Evolutionary conservation across 2,329 filamentous ascomycete species (phyloP).

Genomic region (Botryotinia globosa): DNA sequence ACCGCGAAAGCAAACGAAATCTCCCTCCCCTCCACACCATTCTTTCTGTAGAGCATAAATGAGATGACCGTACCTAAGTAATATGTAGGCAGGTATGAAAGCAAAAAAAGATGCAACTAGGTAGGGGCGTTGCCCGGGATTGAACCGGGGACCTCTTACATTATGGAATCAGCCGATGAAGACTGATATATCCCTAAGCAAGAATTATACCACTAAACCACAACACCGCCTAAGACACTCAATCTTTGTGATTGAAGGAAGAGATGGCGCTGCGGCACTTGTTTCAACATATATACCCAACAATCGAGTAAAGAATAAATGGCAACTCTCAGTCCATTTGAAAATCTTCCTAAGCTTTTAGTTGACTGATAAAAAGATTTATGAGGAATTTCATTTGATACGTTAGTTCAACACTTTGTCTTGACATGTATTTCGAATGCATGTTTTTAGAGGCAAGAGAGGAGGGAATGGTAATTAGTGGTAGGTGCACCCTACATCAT

Average conservation of each 20-base stretch:
- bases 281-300: neutral
- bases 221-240: neutral
- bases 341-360: neutral
- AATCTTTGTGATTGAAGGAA: fast-evolving
- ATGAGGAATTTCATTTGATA: neutral
- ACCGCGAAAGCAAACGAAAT: neutral
- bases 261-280: fast-evolving
- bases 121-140: neutral
- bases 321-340: neutral
- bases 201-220: constrained; percentile 17
- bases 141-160: constrained; percentile 12
- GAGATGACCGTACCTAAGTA: neutral
- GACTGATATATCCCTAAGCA: constrained; percentile 3
- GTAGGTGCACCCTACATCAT: neutral
- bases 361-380: fast-evolving
- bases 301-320: fast-evolving
- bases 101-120: neutral
- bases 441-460: neutral
- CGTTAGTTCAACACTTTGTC: neutral
- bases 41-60: neutral
- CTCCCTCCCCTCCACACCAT: neutral
- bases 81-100: too few species aligned
- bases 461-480: neutral
- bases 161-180: neutral
- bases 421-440: neutral